Base-by-base conservation (phyloP, 495 filamentous ascomycete genomes). In the Cercophora scortea region DNA sequence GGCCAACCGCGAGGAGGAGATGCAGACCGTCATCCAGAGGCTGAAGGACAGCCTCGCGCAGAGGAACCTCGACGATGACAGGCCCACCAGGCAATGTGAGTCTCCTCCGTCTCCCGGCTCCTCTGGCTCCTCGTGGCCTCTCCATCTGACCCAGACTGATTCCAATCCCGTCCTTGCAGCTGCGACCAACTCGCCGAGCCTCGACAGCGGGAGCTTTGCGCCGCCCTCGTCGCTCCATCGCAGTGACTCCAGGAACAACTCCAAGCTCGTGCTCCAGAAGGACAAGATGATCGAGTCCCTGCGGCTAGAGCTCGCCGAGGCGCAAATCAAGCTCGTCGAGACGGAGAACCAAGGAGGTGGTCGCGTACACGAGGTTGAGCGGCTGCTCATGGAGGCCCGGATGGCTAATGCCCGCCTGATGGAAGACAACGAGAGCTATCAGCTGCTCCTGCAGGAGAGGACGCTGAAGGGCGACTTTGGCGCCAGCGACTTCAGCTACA, bases 401-500 rank as follows among this genome's bases (percentile, higher is more conserved):
- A 90, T 96, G 83, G 85, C 89, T 44, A 97, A 97, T 60, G 92
- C 93, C 35, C 82, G 91, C 36, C 69, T 98, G 49, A 93, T 96
- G 89, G 93, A 98, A 70, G 93, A 98, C 67, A 96, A 96, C 60
- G 93, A 98, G 65, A 95, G 89, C 65, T 98, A 93, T 64, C 93
- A 98, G 63, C 79, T 98, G 16, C 82, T 98, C 3, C 83, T 97
- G 3, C 87, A 87, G 56, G 90, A 96, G 61, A 88, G 89, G 72
- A 96, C 93, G 0, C 77, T 98, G 39, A 94, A 95, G 56, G 93
- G 93, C 25, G 92, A 96, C 59, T 94, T 96, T 61, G 79, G 82
- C 55, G 88, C 89, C 56, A 84, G 83, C 50, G 89, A 95, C 56
- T 79, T 81, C 53, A 69, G 68, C 59, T 89, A 92, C 67, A 85